Evolutionary conservation across 768 basidiomycete genomes (phyloP).

Genomic region (Flagelloscypha sp.): DNA sequence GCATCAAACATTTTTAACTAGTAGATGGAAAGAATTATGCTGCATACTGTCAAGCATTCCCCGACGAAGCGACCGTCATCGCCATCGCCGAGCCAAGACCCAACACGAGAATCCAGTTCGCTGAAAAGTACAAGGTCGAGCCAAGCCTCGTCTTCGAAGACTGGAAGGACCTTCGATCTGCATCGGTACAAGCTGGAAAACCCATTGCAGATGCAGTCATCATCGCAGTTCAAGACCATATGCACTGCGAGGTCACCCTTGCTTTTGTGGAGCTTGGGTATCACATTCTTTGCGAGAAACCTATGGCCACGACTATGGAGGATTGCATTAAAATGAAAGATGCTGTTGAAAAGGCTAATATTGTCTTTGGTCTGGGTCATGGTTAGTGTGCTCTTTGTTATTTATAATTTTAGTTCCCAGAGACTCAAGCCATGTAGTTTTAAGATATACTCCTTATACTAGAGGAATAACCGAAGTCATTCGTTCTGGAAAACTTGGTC

Average conservation of each 20-base stretch:
- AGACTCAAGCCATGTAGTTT: conserved; percentile 35
- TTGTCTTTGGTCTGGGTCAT: conserved; percentile 84
- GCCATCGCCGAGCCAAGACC: conserved; percentile 80
- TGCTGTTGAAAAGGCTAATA: conserved; percentile 57
- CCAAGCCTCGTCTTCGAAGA: conserved; percentile 59
- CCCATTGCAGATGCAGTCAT: conserved; percentile 78
- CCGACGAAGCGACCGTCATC: conserved; percentile 65
- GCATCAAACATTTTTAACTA: background rate
- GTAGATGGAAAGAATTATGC: conserved; percentile 45
- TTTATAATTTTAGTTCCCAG: no score
- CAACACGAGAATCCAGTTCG: conserved; percentile 53
- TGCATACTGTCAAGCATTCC: conserved; percentile 48
- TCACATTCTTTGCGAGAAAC: conserved; percentile 88
- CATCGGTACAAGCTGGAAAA: conserved; percentile 62
- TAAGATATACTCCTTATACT: conserved; percentile 84
- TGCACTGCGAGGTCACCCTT: conserved; percentile 67
- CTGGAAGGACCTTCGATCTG: conserved; percentile 63
- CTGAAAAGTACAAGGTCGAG: conserved; percentile 50
- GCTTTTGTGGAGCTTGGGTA: conserved; percentile 79
- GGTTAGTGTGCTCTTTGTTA: conserved; percentile 35
- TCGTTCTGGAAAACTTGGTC: conserved; percentile 62
- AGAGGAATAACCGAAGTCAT: conserved; percentile 61
- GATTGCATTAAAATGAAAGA: conserved; percentile 72
- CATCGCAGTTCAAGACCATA: conserved; percentile 71
- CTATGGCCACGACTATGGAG: conserved; percentile 70